phyloP scores from a whole-genome alignment of 2,329 filamentous ascomycete species.

The Ilyonectria mors-panacis region DNA sequence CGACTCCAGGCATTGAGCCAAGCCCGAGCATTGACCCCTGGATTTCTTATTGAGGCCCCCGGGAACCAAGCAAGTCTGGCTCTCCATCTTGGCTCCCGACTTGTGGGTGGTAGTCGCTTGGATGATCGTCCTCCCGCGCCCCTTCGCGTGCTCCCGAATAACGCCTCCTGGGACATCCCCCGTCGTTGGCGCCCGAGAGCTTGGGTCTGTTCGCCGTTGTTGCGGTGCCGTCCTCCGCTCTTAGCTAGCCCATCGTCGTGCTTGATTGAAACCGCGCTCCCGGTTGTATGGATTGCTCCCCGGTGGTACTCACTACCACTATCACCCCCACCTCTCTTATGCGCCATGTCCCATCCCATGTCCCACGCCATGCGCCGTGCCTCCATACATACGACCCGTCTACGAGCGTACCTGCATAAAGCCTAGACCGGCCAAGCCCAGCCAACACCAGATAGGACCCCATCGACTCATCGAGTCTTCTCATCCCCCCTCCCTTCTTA shows the following conservation, averaged over 20 bases:
- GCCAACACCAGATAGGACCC: not conserved
- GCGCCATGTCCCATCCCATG: slow-evolving; percentile 9
- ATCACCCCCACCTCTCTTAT: not conserved
- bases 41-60: not conserved
- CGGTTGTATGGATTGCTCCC: not conserved
- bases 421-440: slow-evolving; percentile 8
- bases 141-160: slow-evolving; percentile 1
- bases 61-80: not conserved
- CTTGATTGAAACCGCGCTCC: not conserved
- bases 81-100: not conserved
- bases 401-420: slow-evolving; percentile 22
- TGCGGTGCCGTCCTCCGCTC: not conserved
- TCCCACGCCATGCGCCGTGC: slow-evolving; percentile 5
- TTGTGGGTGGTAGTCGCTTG: not conserved
- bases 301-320: not conserved
- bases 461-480: not conserved
- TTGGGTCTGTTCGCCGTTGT: not conserved
- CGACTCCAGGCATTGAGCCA: slow-evolving; percentile 5
- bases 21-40: not conserved
- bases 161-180: not conserved
- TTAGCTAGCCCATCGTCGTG: not conserved
- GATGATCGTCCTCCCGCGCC: not conserved
- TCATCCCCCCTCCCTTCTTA: not conserved
- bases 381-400: slow-evolving; percentile 11
- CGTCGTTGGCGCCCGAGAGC: not conserved